Percentiles rank a stretch among this genome's conserved stretches.
phyloP scores from a whole-genome alignment of 1,139 yeast genomes.

The Pichia terricola region DNA sequence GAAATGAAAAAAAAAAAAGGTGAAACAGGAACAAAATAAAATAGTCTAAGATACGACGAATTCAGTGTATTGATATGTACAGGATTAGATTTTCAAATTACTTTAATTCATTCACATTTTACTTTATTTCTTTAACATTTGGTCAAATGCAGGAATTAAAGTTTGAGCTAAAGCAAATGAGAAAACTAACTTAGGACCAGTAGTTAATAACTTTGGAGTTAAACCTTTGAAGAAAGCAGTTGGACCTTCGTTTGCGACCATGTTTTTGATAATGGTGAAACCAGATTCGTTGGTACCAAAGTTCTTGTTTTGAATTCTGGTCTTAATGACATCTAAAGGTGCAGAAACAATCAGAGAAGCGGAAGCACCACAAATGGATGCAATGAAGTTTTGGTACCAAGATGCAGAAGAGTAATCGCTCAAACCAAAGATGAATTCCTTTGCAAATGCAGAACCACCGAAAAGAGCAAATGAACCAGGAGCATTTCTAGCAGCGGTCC shows the following conservation, averaged over 20 bases:
- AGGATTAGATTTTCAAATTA: too few species aligned
- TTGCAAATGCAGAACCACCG: slow-evolving; percentile 98
- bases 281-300: slow-evolving; percentile 96
- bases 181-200: slow-evolving; percentile 97
- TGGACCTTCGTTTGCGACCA: slow-evolving; percentile 82
- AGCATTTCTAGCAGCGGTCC: slow-evolving; percentile 99
- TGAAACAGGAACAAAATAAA: too few species aligned
- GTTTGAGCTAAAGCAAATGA: slow-evolving; percentile 95
- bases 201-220: slow-evolving; percentile 90
- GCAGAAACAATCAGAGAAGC: slow-evolving; percentile 96
- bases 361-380: slow-evolving; percentile 97
- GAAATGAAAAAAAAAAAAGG: too few species aligned
- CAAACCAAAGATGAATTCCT: slow-evolving; percentile 85
- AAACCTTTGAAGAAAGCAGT: slow-evolving; percentile 94
- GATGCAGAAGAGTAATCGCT: slow-evolving; percentile 84
- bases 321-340: slow-evolving; percentile 95
- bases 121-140: slow-evolving; percentile 20
- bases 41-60: too few species aligned
- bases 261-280: slow-evolving; percentile 81
- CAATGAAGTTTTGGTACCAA: slow-evolving; percentile 89
- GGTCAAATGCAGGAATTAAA: slow-evolving; percentile 91
- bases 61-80: too few species aligned
- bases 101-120: too few species aligned
- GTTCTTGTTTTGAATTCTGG: slow-evolving; percentile 94
- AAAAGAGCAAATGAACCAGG: slow-evolving; percentile 97